Evolutionary conservation across 1,284 basidiomycete genomes (phyloP), one percentile per base, ranked within the genome.

Genomic region (Tranzscheliella williamsii): DNA sequence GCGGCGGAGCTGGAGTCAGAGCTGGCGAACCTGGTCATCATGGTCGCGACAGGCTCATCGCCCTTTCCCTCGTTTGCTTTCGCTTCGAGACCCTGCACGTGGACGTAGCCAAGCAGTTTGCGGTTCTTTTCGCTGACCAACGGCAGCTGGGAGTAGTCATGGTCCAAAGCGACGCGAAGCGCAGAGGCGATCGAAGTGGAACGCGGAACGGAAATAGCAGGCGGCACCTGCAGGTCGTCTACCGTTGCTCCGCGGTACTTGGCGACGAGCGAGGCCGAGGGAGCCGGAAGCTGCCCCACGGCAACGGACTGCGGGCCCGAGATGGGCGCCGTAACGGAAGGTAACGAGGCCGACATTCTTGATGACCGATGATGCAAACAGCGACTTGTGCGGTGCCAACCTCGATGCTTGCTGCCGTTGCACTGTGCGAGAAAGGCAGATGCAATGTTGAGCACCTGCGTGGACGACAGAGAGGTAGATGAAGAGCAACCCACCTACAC

Each of bases 121-220:
- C 58, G 54, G 31, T 69, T 61, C 39, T 66, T 66, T 24, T 60
- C 56, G 36, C 54, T 55, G 26, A 72, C 51, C 11, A 73, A 65
- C 11, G 71, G 70, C 4, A 73, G 53, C 39, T 72, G 71, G 18
- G 56, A 58, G 52, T 72, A 73, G 54, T 73, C 70, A 44, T 73
- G 67, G 48, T 73, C 71, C 26, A 70, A 54, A 12, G 71, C 70
- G 24, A 68, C 57, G 17, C 54, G 52, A 4, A 72, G 53, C 4
- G 71, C 69, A 8, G 54, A 41, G 0, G 37, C 30, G 45, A 73
- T 42, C 6, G 51, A 42, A 11, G 64, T 64, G 30, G 49, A 53
- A 4, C 57, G 52, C 11, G 61, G 56, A 2, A 73, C 63, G 33
- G 67, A 70, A 45, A 73, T 70, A 27, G 71, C 71, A 12, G 71